Evolutionary conservation across 257 asterid genomes (phyloP).

Genomic region (Hygrophila difformis): DNA sequence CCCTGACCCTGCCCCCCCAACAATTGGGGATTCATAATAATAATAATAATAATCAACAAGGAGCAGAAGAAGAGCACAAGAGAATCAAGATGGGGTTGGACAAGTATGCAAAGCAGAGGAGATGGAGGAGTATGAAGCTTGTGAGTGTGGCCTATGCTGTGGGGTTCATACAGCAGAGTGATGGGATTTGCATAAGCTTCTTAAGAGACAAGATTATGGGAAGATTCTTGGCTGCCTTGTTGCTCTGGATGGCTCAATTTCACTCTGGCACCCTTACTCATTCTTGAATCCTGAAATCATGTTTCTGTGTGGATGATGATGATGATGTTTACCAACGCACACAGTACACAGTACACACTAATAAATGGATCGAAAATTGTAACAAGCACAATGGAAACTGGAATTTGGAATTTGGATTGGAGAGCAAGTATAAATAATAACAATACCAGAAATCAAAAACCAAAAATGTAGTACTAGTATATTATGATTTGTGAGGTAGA

Average conservation of each 20-base stretch:
- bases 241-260: constrained; percentile 25
- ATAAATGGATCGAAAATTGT: too few relatives aligned
- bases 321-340: too few relatives aligned
- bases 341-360: too few relatives aligned
- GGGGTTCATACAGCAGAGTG: constrained; percentile 30
- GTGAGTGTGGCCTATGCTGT: constrained; percentile 26
- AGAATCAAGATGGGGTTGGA: constrained; percentile 20
- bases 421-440: too few relatives aligned
- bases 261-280: constrained; percentile 22
- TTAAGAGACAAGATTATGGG: constrained; percentile 24
- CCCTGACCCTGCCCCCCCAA: constrained; percentile 1
- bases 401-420: too few relatives aligned
- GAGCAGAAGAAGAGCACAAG: constrained; percentile 14
- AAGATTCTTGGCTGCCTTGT: constrained; percentile 14
- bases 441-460: too few relatives aligned
- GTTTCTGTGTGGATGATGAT: too few relatives aligned
- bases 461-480: too few relatives aligned
- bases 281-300: not conserved
- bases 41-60: not conserved
- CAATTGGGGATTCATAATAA: too few relatives aligned
- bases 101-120: constrained; percentile 32
- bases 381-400: too few relatives aligned
- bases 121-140: constrained; percentile 33
- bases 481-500: too few relatives aligned
- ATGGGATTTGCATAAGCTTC: constrained; percentile 23